These are phyloP conservation scores for Mortierella alpina DNA, from an alignment of 192 early-diverging fungal genomes.

Conservation along the genomic window DNA sequence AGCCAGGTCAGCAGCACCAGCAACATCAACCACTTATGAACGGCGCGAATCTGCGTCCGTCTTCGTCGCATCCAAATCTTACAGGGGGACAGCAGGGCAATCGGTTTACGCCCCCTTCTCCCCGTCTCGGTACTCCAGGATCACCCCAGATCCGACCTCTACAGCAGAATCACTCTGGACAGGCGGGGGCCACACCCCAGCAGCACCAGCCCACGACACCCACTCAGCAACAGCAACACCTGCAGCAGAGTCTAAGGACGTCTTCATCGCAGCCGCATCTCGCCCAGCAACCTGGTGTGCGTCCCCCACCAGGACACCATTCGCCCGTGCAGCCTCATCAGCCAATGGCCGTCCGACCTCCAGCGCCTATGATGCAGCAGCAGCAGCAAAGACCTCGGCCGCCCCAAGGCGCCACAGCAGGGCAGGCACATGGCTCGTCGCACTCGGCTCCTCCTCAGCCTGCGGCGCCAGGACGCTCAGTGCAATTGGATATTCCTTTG, in stretches of 20 bases:
- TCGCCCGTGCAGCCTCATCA: conserved; percentile 32
- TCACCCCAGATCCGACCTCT: conserved; percentile 45
- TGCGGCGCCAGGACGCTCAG: neutral
- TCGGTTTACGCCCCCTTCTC: conserved; percentile 38
- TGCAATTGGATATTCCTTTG: conserved; percentile 12
- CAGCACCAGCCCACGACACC: conserved; percentile 15
- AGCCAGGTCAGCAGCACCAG: conserved; percentile 20
- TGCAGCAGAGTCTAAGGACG: conserved; percentile 19
- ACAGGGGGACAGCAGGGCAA: conserved; percentile 12
- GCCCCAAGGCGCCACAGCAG: conserved; percentile 22
- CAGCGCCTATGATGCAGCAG: conserved; percentile 19
- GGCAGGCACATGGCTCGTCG: conserved; percentile 5
- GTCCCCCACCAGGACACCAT: conserved; percentile 13
- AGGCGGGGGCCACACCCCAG: conserved; percentile 10
- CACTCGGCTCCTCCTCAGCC: neutral
- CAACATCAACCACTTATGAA: conserved; percentile 6
- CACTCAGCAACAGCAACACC: conserved; percentile 6
- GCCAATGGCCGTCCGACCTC: conserved; percentile 18
- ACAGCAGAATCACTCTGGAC: conserved; percentile 18
- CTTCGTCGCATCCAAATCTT: conserved; percentile 30
- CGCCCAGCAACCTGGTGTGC: conserved; percentile 20
- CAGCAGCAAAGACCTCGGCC: conserved; percentile 40
- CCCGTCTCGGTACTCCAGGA: conserved; percentile 2
- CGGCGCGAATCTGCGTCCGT: conserved; percentile 28
- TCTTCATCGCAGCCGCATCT: conserved; percentile 33